These are phyloP conservation scores for Alternaria sp. DNA, from an alignment of 2,329 filamentous ascomycete genomes.

Conservation along the genomic window DNA sequence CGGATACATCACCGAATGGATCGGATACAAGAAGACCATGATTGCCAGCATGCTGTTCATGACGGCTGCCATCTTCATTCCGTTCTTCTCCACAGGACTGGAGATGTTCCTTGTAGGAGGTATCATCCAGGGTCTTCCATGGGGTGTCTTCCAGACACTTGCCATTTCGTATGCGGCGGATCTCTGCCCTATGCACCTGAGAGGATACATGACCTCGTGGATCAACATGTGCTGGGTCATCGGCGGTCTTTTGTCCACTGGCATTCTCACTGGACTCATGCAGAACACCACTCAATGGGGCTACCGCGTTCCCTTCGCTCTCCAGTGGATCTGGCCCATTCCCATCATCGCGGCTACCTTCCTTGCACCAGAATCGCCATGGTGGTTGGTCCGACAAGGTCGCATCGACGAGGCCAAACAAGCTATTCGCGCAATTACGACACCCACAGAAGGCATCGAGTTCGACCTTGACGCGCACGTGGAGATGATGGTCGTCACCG, in stretches of 20 bases:
- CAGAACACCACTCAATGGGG: slow-evolving; percentile 68
- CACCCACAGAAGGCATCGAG: slow-evolving; percentile 50
- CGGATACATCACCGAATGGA: slow-evolving; percentile 51
- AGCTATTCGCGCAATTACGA: slow-evolving; percentile 68
- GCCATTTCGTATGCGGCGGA: slow-evolving; percentile 44
- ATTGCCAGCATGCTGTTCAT: slow-evolving; percentile 31
- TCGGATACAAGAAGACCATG: slow-evolving; percentile 46
- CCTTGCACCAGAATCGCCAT: slow-evolving; percentile 68
- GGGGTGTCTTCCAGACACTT: slow-evolving; percentile 50
- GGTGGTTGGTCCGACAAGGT: slow-evolving; percentile 57
- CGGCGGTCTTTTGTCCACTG: slow-evolving; percentile 70
- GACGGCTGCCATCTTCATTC: slow-evolving; percentile 33
- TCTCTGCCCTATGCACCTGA: slow-evolving; percentile 71
- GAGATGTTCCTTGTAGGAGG: slow-evolving; percentile 67
- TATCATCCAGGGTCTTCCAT: slow-evolving; percentile 54
- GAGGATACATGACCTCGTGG: slow-evolving; percentile 61
- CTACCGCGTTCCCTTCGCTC: slow-evolving; percentile 67
- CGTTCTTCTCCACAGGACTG: slow-evolving; percentile 37
- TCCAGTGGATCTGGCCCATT: slow-evolving; percentile 77
- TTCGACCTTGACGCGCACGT: slow-evolving; percentile 60
- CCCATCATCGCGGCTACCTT: slow-evolving; percentile 69
- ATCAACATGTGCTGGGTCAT: slow-evolving; percentile 76
- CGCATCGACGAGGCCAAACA: slow-evolving; percentile 68
- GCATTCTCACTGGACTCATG: slow-evolving; percentile 70
- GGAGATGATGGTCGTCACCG: slow-evolving; percentile 88